Base-by-base conservation (phyloP, 2,329 filamentous ascomycete species). In the Pseudogymnoascus sp. region DNA sequence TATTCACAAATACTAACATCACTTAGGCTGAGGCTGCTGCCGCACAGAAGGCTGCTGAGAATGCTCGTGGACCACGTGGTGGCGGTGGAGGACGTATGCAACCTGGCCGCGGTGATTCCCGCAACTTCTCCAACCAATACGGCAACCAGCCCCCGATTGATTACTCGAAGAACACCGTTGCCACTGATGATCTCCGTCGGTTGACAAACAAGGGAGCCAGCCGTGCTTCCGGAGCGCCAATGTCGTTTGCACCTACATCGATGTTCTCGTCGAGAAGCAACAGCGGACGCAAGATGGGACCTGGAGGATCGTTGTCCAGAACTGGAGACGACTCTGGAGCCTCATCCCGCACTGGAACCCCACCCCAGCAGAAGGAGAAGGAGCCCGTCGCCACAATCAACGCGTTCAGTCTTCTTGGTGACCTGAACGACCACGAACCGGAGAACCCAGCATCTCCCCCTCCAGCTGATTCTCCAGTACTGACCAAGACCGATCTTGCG, bases 191-290 rank as follows among this genome's bases (percentile, higher is more conserved):
- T 74, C 83, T 99, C 65, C 88, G 91, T 67, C 90, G 91, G 71
- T 83, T 99, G 42, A 81, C 83, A 62, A 81, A 80, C 70, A 79
- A 84, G 71, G 74, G 83, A 66, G 73, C 87, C 74, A 82, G 85
- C 81, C 77, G 86, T 77, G 81, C 85, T 77, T 76, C 86, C 72
- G 79, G 83, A 70, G 77, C 74, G 39, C 60, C 36, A 57, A 71
- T 74, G 70, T 81, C 81, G 12, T 84, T 97, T 68, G 93, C 91
- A 31, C 93, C 95, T 11, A 88, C 89, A 62, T 93, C 91, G 66
- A 89, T 96, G 83, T 89, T 97, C 71, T 86, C 85, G 68, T 90
- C 89, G n/a, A 87, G 95, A 68, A 96, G 90, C 80, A 93, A 91
- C 80, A 97, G 93, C 74, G 90, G 92, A 68, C 87, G 91, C 69